Evolutionary conservation across 768 basidiomycete genomes (phyloP).

Genomic region (Lentinula lateritia): DNA sequence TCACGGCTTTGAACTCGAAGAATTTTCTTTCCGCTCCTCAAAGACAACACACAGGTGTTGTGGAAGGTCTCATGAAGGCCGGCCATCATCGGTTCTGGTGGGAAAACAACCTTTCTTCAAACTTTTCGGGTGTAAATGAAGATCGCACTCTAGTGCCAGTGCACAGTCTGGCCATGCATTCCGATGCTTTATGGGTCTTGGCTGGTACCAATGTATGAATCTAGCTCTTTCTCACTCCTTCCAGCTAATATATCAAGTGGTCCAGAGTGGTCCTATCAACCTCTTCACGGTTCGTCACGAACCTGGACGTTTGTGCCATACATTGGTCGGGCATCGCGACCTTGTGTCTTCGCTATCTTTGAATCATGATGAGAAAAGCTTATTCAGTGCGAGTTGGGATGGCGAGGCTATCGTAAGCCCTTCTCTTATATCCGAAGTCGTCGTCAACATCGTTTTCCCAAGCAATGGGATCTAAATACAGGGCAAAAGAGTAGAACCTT

Average conservation of each 20-base stretch:
- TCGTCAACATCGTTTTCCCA: background rate
- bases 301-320: conserved; percentile 72
- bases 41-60: conserved; percentile 82
- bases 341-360: conserved; percentile 85
- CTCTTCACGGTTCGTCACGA: conserved; percentile 91
- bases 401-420: conserved; percentile 72
- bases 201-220: conserved; percentile 77
- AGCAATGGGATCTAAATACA: conserved; percentile 99
- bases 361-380: conserved; percentile 74
- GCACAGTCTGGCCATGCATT: conserved; percentile 87
- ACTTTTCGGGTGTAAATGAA: conserved; percentile 32
- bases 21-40: conserved; percentile 85
- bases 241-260: conserved; percentile 8
- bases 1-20: conserved; percentile 82
- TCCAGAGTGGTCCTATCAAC: conserved; percentile 84
- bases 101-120: conserved; percentile 55
- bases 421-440: conserved; percentile 9
- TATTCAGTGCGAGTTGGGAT: conserved; percentile 95
- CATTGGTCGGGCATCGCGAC: conserved; percentile 69
- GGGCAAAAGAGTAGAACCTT: conserved; percentile 76
- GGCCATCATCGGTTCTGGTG: conserved; percentile 88
- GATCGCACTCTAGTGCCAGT: conserved; percentile 63
- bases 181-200: conserved; percentile 89
- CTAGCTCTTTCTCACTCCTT: conserved; percentile 11
- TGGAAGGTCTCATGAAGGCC: conserved; percentile 88